These are phyloP conservation scores for Gossypium schwendimanii DNA, from an alignment of 441 rosid genomes.

Conservation along the genomic window DNA sequence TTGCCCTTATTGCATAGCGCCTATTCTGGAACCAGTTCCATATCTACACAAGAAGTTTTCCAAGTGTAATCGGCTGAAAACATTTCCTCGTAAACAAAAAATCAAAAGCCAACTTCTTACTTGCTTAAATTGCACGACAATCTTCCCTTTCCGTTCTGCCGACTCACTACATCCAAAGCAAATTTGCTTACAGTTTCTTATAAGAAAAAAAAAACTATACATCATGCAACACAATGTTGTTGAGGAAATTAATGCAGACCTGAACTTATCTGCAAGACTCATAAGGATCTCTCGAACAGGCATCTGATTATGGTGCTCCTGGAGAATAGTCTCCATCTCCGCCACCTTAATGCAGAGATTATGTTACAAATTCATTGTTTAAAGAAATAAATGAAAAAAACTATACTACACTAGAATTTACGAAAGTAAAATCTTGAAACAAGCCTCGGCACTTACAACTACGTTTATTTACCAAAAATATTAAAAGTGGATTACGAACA, in stretches of 20 bases:
- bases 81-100: background rate
- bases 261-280: constrained; percentile 77
- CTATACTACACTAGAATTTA: background rate
- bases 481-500: background rate
- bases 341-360: constrained; percentile 39
- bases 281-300: constrained; percentile 69
- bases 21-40: constrained; percentile 99
- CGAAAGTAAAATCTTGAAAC: background rate
- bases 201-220: background rate
- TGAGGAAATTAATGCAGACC: constrained; percentile 38
- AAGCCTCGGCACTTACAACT: background rate
- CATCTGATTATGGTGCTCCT: constrained; percentile 68
- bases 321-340: constrained; percentile 89
- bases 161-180: constrained; percentile 51
- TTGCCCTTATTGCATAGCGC: constrained; percentile 90
- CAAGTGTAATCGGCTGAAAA: constrained; percentile 3
- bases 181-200: constrained; percentile 2
- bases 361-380: background rate
- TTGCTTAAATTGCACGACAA: constrained; percentile 86
- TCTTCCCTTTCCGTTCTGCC: constrained; percentile 70
- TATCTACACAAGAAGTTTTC: constrained; percentile 34
- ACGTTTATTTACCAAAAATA: background rate
- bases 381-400: background rate
- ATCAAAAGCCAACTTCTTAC: constrained; percentile 32
- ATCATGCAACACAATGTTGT: constrained; percentile 10